These are phyloP conservation scores for Synchytrium microbalum DNA, from an alignment of 371 early-diverging fungal species.

Conservation along the genomic window DNA sequence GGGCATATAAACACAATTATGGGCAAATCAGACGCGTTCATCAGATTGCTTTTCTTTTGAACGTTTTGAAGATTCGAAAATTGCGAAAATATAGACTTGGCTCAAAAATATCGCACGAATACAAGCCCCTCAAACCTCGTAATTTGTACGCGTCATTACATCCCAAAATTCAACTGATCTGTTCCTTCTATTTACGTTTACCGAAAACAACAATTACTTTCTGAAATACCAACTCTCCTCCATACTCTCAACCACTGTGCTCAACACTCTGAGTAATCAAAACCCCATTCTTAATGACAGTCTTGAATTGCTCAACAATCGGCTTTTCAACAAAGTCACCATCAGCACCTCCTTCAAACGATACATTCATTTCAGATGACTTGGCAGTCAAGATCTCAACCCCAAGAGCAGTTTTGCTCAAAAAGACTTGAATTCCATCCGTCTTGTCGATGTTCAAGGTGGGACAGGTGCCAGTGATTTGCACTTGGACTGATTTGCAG, in stretches of 20 bases:
- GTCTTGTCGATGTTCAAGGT: constrained; percentile 87
- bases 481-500: constrained; percentile 79
- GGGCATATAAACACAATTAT: no score
- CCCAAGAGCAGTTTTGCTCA: constrained; percentile 65
- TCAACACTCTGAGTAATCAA: constrained; percentile 77
- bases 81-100: no score
- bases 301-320: constrained; percentile 89
- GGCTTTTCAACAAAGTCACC: constrained; percentile 78
- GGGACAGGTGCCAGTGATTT: constrained; percentile 76
- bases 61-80: no score
- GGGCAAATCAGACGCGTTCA: no score
- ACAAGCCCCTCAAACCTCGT: no score
- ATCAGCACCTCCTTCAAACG: constrained; percentile 56
- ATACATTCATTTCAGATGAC: constrained; percentile 73
- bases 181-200: no score
- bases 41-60: no score
- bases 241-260: constrained; percentile 53
- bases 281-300: constrained; percentile 61
- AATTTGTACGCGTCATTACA: no score
- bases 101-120: no score
- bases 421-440: constrained; percentile 81
- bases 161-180: no score
- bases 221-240: no score
- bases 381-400: constrained; percentile 87
- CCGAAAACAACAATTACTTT: no score